Conservation (phyloP, 192 early-diverging fungal genomes). For the Anaeromyces robustus region DNA sequence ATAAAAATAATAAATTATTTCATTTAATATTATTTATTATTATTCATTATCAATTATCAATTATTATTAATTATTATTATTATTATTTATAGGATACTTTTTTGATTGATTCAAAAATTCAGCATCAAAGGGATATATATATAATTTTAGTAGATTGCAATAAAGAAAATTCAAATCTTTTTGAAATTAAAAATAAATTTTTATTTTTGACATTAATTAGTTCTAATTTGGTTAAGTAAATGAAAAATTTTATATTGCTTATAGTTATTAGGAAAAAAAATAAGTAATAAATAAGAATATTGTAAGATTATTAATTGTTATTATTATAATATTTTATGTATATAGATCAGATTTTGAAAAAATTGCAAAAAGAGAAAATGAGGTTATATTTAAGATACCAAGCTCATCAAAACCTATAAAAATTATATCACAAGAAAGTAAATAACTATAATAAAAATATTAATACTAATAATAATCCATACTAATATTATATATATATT, state of each 20-base stretch:
- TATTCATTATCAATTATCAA: no score
- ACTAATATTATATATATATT: background rate
- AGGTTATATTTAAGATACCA: background rate
- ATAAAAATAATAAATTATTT: no score
- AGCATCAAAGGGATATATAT: background rate
- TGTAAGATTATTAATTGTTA: no score
- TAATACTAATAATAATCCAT: no score
- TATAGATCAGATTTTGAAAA: background rate
- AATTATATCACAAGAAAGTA: background rate
- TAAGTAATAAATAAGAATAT: no score
- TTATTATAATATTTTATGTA: no score
- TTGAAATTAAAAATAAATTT: background rate
- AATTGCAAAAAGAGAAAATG: background rate
- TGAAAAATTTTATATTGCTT: background rate
- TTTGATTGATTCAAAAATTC: background rate
- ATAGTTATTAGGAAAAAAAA: no score
- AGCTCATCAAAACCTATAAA: background rate
- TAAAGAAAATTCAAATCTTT: background rate
- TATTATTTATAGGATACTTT: no score
- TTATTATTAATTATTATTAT: no score
- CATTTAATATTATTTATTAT: no score
- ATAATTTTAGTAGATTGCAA: background rate
- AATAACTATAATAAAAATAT: background rate
- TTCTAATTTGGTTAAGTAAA: background rate
- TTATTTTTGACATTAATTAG: background rate